A percentile compares a stretch with the other conserved stretches of the same genome.
Conservation (phyloP, 352 stramenopile genomes). For the Aphanomyces invadans region DNA sequence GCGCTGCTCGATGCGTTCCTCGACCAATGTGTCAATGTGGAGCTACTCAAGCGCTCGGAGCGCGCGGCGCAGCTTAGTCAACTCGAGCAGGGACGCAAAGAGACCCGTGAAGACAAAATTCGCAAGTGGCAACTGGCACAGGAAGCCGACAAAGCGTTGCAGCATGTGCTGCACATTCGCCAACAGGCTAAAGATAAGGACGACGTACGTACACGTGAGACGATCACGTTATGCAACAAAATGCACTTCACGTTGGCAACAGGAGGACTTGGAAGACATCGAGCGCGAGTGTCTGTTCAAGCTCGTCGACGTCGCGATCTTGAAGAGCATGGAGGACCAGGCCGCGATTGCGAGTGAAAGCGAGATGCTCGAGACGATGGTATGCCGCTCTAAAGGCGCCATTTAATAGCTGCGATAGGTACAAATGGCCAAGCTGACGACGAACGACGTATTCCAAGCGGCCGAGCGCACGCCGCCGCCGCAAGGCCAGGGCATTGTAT, state of each 20-base stretch:
- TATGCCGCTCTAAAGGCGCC: conserved; percentile 18
- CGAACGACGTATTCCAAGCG: conserved; percentile 63
- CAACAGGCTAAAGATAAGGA: conserved; percentile 21
- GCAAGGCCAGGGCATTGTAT: conserved; percentile 72
- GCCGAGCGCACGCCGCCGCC: conserved; percentile 47
- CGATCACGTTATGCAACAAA: too few relatives aligned
- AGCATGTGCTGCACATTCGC: conserved; percentile 39
- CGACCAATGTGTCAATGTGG: conserved; percentile 59
- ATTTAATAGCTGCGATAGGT: too few relatives aligned
- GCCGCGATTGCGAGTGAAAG: conserved; percentile 55
- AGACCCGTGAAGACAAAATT: conserved; percentile 73
- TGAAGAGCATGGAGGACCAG: conserved; percentile 78
- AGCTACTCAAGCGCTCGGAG: conserved; percentile 74
- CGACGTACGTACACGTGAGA: conserved; percentile 27
- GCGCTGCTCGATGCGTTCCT: conserved; percentile 59
- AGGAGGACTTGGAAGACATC: conserved; percentile 55
- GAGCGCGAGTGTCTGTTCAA: conserved; percentile 76
- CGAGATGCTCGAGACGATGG: conserved; percentile 82
- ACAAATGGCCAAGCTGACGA: conserved; percentile 46
- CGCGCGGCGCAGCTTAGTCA: conserved; percentile 49
- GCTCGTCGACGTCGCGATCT: conserved; percentile 63
- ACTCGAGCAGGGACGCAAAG: conserved; percentile 57
- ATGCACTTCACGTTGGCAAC: conserved; percentile 31
- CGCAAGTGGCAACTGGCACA: conserved; percentile 70
- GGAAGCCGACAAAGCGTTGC: conserved; percentile 63